A percentile compares a stretch with the other conserved stretches of the same genome.
Evolutionary conservation across 2,329 filamentous ascomycete genomes (phyloP).

Genomic region (Plectosphaerella plurivora): DNA sequence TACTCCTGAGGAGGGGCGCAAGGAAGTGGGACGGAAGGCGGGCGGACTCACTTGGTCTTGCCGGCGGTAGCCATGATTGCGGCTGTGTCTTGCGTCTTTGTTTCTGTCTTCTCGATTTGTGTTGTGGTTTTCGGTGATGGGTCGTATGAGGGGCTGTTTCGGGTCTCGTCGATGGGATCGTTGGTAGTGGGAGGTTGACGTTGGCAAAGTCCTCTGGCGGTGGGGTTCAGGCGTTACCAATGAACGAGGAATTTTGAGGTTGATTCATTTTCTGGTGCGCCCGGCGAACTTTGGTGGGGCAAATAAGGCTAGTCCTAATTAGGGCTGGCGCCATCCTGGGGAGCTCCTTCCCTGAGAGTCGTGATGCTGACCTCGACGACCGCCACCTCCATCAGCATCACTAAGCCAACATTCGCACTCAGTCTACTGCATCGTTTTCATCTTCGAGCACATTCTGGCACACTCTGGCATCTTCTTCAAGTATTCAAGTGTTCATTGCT

Average conservation of each 20-base stretch:
- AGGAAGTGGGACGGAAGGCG: neutral
- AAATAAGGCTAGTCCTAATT: neutral
- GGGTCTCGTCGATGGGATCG: neutral
- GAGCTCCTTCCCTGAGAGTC: no score
- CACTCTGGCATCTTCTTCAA: neutral
- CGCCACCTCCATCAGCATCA: no score
- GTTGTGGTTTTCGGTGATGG: neutral
- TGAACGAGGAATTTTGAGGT: conserved; percentile 3
- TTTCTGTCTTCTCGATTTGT: neutral
- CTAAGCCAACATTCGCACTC: neutral
- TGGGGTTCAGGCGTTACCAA: neutral
- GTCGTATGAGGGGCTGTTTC: neutral
- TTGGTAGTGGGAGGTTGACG: neutral
- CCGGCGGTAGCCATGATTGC: neutral
- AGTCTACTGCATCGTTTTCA: neutral
- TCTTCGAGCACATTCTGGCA: neutral
- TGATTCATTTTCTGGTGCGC: conserved; percentile 3
- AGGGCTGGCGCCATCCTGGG: neutral
- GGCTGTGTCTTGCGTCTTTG: neutral
- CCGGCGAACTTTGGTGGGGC: conserved; percentile 1
- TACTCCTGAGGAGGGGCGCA: neutral
- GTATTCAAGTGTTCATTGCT: neutral
- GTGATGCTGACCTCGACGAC: no score
- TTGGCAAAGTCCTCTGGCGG: neutral
- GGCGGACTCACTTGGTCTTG: neutral